These are phyloP conservation scores for Dictyostelium firmibasis DNA, from an alignment of 78 protist species.

Conservation along the genomic window DNA sequence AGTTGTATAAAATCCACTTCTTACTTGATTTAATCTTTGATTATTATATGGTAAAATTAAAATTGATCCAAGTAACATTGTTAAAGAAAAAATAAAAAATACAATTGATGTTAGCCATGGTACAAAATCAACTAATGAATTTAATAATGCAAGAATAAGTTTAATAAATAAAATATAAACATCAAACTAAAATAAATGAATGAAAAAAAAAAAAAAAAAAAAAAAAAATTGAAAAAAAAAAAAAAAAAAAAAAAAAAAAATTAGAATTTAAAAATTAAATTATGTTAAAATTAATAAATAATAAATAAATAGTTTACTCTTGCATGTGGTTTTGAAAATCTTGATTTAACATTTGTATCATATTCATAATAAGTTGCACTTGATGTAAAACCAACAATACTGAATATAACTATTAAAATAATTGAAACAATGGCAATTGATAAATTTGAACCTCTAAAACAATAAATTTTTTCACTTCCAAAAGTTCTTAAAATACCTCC, in stretches of 20 bases:
- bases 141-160: slow-evolving; percentile 47
- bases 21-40: slow-evolving; percentile 62
- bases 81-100: no score
- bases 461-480: slow-evolving; percentile 10
- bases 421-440: slow-evolving; percentile 23
- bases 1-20: slow-evolving; percentile 55
- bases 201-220: neutral
- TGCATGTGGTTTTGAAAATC: slow-evolving; percentile 73
- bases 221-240: neutral
- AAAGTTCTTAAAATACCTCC: neutral
- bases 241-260: neutral
- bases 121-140: neutral
- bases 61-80: no score
- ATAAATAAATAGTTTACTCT: no score
- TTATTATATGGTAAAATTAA: no score
- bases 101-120: slow-evolving; percentile 40
- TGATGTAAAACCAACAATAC: slow-evolving; percentile 27
- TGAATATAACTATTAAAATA: slow-evolving; percentile 11
- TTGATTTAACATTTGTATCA: slow-evolving; percentile 6
- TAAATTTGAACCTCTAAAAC: slow-evolving; percentile 17
- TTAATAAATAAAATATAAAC: slow-evolving; percentile 25
- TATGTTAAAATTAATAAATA: no score
- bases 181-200: slow-evolving; percentile 69
- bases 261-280: neutral
- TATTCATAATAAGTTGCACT: no score